A percentile compares a stretch with the other conserved stretches of the same genome.
These are phyloP conservation scores for Clitocybe nebularis DNA, from an alignment of 1,284 basidiomycete species.

Conservation along the genomic window DNA sequence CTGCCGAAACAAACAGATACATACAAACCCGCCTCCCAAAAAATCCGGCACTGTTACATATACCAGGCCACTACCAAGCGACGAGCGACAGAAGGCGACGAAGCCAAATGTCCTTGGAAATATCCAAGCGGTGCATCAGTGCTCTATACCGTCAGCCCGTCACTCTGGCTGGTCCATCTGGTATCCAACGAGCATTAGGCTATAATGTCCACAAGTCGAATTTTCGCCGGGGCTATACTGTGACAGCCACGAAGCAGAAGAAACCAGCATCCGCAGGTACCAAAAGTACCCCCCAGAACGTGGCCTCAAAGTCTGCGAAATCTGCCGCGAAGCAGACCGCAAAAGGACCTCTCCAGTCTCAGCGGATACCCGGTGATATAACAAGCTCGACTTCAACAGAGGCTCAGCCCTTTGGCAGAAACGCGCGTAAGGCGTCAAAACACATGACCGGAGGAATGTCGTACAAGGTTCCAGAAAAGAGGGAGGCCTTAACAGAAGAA, in stretches of 20 bases:
- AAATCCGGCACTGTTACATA: slow-evolving; percentile 5
- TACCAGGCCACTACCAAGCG: background rate
- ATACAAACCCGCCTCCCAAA: slow-evolving; percentile 16
- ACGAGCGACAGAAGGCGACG: too few species aligned
- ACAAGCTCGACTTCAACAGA: background rate
- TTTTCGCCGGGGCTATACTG: slow-evolving; percentile 17
- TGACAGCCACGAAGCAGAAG: slow-evolving; percentile 10
- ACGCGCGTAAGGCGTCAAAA: slow-evolving; percentile 1
- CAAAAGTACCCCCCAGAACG: slow-evolving; percentile 3
- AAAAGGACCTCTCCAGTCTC: background rate
- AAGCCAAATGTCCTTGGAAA: slow-evolving; percentile 25
- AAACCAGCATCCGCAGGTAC: background rate
- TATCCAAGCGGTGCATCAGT: slow-evolving; percentile 22
- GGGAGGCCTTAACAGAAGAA: slow-evolving; percentile 25
- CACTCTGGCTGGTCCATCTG: slow-evolving; percentile 9
- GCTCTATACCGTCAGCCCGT: slow-evolving; percentile 9
- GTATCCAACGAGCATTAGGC: background rate
- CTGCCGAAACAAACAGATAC: slow-evolving; percentile 21
- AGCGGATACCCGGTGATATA: background rate
- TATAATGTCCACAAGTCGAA: too few species aligned
- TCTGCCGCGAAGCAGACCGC: slow-evolving; percentile 10
- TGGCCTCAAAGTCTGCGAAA: slow-evolving; percentile 13
- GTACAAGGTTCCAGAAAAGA: slow-evolving; percentile 13
- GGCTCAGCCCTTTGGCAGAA: background rate
- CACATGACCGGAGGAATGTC: slow-evolving; percentile 5